Evolutionary conservation across 2,329 filamentous ascomycete genomes (phyloP), one percentile per base, ranked within the genome.

Genomic region (Aspergillus fumigatus): DNA sequence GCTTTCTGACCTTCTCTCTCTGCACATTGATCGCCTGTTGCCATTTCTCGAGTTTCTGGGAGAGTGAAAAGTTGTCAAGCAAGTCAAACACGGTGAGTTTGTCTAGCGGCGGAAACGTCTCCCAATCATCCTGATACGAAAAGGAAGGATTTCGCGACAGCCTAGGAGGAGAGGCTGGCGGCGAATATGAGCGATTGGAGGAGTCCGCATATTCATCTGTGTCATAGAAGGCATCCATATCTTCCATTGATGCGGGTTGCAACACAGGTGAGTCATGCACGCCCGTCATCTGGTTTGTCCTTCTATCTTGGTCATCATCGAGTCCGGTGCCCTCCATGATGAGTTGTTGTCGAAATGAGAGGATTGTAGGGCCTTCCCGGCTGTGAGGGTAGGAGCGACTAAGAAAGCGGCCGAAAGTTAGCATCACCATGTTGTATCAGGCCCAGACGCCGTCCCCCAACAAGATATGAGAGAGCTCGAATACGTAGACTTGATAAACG

Each of bases 11-110:
- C 73, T 90, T 94, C 65, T 94, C 87, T 3, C 87, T 93, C 75
- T 97, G 92, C 4, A 86, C 84, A 27, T 88, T 88, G 57, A 97
- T 81, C 40, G 89, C 88, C 66, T 84, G 88, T 69, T 97, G 92
- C 62, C 97, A 82, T 77, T 89, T 94, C 75, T 97, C 94, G 21
- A 99, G 82, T 65, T 93, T 89, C 68, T 96, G 89, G 1, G 92
- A 88, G 32, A 99, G 80, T 5, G 92, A 90, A 61, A 99, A 76
- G 71, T 97, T 97, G 75, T 97, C 93, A 63, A 99, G 84, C 50
- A 99, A 82, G 70, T 99, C 94, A 67, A 99, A 91, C 56, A 97
- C 85, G 41, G 89, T 92, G 53, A 99, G 80, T 52, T 91, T 89
- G 72, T 99, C 94, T 25, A 97, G 80, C 0, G 93, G 92, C 9